Conservation (phyloP, 2,329 filamentous ascomycete species). For the Neoarthrinium moseri region DNA sequence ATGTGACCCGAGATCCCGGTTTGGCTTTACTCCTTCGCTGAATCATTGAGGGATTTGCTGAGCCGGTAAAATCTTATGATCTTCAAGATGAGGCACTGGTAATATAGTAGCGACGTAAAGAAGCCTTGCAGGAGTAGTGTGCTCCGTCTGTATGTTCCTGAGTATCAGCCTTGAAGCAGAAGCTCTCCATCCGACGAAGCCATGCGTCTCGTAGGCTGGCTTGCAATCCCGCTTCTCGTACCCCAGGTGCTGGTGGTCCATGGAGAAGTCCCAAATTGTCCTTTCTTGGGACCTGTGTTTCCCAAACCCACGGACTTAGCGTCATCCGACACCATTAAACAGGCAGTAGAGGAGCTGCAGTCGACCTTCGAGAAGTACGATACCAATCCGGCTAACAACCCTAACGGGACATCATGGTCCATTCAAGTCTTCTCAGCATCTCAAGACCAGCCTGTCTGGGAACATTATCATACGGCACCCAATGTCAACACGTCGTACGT, state of each 20-base stretch:
- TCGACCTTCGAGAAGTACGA: conserved; percentile 25
- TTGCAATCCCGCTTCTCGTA: background rate
- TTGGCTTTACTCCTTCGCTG: background rate
- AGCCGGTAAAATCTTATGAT: background rate
- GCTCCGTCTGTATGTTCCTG: background rate
- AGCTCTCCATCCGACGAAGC: background rate
- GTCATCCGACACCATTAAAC: conserved; percentile 23
- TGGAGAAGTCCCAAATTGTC: conserved; percentile 24
- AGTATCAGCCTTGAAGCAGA: background rate
- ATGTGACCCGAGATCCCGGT: background rate
- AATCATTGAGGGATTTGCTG: background rate
- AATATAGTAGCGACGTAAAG: no score
- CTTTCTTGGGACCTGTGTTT: conserved; percentile 31
- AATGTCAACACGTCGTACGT: conserved; percentile 16
- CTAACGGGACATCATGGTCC: conserved; percentile 33
- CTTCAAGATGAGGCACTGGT: background rate
- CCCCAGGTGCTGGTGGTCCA: background rate
- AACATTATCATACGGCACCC: conserved; percentile 27
- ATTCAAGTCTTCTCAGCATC: conserved; percentile 29
- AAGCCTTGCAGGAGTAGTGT: background rate
- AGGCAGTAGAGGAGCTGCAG: conserved; percentile 28
- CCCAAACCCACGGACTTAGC: conserved; percentile 29
- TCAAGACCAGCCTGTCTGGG: conserved; percentile 23
- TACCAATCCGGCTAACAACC: conserved; percentile 20
- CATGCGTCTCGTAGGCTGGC: background rate